A percentile compares a stretch with the other conserved stretches of the same genome.
Conservation (phyloP, 768 basidiomycete genomes). For the Daedaleopsis nitida region DNA sequence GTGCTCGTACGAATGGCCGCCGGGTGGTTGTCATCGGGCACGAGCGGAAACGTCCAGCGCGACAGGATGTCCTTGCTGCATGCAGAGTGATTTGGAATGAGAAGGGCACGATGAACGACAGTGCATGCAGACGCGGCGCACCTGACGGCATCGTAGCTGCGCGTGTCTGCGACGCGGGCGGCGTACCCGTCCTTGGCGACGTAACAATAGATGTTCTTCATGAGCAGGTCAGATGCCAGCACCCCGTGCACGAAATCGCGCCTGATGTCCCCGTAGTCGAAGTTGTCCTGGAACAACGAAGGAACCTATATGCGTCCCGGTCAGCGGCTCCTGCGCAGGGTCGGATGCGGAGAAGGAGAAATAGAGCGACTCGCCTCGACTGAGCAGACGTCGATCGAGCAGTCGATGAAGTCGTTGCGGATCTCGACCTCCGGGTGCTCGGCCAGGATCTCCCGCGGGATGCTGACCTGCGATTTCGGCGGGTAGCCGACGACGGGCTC, state of each 20-base stretch:
- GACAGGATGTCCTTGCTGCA: conserved; percentile 90
- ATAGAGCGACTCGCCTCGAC: conserved; percentile 65
- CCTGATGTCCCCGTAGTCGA: conserved; percentile 92
- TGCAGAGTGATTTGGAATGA: neutral
- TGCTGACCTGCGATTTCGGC: conserved; percentile 53
- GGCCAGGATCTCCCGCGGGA: conserved; percentile 78
- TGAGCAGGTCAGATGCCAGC: conserved; percentile 89
- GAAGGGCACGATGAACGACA: neutral
- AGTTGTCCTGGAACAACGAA: conserved; percentile 97
- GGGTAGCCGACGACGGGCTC: conserved; percentile 76
- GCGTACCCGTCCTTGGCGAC: conserved; percentile 89
- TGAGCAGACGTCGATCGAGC: conserved; percentile 91
- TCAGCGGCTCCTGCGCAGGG: neutral
- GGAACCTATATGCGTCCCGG: conserved; percentile 61
- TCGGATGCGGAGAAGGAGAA: neutral
- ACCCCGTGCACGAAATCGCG: conserved; percentile 94
- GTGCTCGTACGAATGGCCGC: conserved; percentile 81
- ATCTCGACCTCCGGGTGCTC: conserved; percentile 82
- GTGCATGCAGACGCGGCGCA: conserved; percentile 29
- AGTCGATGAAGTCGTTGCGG: conserved; percentile 86
- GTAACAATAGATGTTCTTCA: conserved; percentile 93
- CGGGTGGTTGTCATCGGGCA: conserved; percentile 91
- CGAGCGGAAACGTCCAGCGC: conserved; percentile 93
- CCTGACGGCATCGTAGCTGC: conserved; percentile 90
- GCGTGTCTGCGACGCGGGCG: conserved; percentile 90